Evolutionary conservation across 169 alveolate genomes (phyloP).

Genomic region (Cyclospora cayetanensis): DNA sequence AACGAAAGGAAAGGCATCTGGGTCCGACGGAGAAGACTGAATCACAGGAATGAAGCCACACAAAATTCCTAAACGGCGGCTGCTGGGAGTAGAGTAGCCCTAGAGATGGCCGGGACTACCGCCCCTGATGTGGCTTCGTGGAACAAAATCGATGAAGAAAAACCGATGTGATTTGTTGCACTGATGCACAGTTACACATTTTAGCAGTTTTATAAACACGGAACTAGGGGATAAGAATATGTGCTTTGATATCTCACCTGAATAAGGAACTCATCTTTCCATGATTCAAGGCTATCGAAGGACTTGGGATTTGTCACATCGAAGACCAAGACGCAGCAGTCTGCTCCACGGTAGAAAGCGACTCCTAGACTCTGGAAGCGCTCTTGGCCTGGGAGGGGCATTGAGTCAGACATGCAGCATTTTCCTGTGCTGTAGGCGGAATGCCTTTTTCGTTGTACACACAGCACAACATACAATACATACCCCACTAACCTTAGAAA

Average conservation of each 20-base stretch:
- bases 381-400: slow-evolving; percentile 94
- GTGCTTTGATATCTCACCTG: too few relatives aligned
- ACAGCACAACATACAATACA: too few relatives aligned
- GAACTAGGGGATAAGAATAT: too few relatives aligned
- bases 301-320: slow-evolving; percentile 93
- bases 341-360: slow-evolving; percentile 99
- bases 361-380: slow-evolving; percentile 97
- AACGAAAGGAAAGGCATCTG: slow-evolving; percentile 96
- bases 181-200: too few relatives aligned
- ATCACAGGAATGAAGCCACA: not conserved
- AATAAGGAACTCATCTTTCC: slow-evolving; percentile 97
- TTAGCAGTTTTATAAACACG: too few relatives aligned
- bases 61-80: not conserved
- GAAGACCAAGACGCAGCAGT: slow-evolving; percentile 98
- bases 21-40: slow-evolving; percentile 91
- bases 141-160: too few relatives aligned
- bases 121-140: too few relatives aligned
- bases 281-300: slow-evolving; percentile 94
- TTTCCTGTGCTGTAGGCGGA: not conserved
- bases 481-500: too few relatives aligned
- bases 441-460: too few relatives aligned
- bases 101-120: too few relatives aligned
- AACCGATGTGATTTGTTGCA: too few relatives aligned
- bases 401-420: not conserved
- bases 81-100: too few relatives aligned